Conservation (phyloP, 192 early-diverging fungal species). For the Gonapodya prolifera region DNA sequence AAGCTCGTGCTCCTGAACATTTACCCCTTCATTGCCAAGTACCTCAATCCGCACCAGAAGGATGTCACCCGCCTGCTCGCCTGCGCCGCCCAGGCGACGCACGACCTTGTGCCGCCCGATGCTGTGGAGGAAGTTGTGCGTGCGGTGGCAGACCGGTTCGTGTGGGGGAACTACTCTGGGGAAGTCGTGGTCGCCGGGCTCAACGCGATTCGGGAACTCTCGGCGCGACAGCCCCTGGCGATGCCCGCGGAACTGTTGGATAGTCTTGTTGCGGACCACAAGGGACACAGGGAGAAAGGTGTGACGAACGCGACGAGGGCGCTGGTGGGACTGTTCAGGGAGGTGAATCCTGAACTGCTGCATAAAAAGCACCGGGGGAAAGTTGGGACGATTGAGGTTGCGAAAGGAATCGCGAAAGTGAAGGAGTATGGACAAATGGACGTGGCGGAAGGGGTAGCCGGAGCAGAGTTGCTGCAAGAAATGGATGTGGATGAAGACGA, state of each 20-base stretch:
- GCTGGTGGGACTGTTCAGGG: constrained; percentile 82
- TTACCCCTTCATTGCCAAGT: constrained; percentile 85
- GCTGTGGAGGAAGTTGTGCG: constrained; percentile 73
- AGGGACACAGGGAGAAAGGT: constrained; percentile 86
- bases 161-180: constrained; percentile 74
- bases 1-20: constrained; percentile 83
- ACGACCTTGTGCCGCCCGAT: constrained; percentile 91
- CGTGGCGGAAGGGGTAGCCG: constrained; percentile 57
- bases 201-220: constrained; percentile 80
- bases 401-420: constrained; percentile 35
- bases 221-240: constrained; percentile 76
- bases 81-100: constrained; percentile 76
- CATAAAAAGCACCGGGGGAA: constrained; percentile 88
- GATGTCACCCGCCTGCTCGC: constrained; percentile 91
- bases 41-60: constrained; percentile 88
- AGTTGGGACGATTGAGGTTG: constrained; percentile 55
- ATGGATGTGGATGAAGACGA: constrained; percentile 21
- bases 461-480: constrained; percentile 53
- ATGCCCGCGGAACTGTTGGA: constrained; percentile 70
- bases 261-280: constrained; percentile 78
- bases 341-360: constrained; percentile 90
- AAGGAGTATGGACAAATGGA: constrained; percentile 60
- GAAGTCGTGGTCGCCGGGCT: constrained; percentile 94
- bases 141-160: constrained; percentile 92
- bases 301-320: constrained; percentile 87